Base-by-base conservation (phyloP, 2,329 filamentous ascomycete species). In the Fusarium compactum region DNA sequence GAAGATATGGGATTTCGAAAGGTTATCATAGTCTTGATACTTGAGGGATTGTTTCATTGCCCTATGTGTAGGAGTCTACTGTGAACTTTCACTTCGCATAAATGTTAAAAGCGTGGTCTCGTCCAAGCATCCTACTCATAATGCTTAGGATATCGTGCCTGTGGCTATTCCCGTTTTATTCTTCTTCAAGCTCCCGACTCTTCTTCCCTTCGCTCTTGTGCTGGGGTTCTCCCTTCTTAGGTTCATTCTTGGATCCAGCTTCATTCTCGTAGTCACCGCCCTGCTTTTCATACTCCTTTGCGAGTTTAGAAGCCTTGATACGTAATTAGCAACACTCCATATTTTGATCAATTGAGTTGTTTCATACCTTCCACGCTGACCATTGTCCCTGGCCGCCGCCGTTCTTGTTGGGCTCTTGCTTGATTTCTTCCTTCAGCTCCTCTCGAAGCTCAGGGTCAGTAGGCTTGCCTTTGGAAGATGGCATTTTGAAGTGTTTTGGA, bases 261-360 rank as follows among this genome's bases (percentile, higher is more conserved):
- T 52, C 22, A 8, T 52, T 51, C 22, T 38, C 32, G 15, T 52
- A 52, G 6, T 52, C 32, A 3, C 48, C 48, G 12, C 48, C 48
- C 10, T 52, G 48, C 32, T 27, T 52, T 25, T 52, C 48, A 5
- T 52, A 52, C 8, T 52, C 48, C 18, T 52, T 52, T 52, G 48
- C 32, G 11, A 52, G 48, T 3, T 52, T 52, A 1, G 48, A 52
- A 15, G 30, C 48, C 48, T 51, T 15, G 32, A 8, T 2, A 3
- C 18, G 16, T 5, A 2, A 25, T 52, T 15, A 52, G 22, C 16
- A n/a, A 7, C 6, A 25, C 1, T 14, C 3, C 0, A 16, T 5
- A 8, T 16, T 1, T n/a, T 8, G 5, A 8, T 30, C 29, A 11
- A 3, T 1, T 25, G 8, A 0, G 14, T 3, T 9, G 6, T 12